These are phyloP conservation scores for Lathyrus oleraceus DNA, from an alignment of 306 rosid genomes.

Conservation along the genomic window DNA sequence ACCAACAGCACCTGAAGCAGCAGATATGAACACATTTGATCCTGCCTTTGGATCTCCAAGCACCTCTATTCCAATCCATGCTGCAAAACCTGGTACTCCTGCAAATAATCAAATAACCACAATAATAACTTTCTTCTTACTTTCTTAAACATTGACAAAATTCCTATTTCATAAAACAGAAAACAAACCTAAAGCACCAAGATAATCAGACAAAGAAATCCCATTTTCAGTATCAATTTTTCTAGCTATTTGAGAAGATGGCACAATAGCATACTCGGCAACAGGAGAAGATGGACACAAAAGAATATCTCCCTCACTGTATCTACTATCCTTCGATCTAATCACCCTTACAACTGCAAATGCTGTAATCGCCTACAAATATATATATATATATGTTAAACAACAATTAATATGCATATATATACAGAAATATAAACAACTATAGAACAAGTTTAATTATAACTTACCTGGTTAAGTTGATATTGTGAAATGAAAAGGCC, in stretches of 20 bases:
- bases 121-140: no score
- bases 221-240: conserved; percentile 46
- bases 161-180: neutral
- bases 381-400: neutral
- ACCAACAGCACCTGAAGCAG: conserved; percentile 69
- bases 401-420: neutral
- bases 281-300: conserved; percentile 34
- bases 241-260: conserved; percentile 34
- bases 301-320: conserved; percentile 46
- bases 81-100: conserved; percentile 70
- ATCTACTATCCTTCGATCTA: conserved; percentile 43
- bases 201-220: conserved; percentile 51
- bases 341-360: conserved; percentile 48
- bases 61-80: conserved; percentile 64
- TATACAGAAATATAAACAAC: neutral
- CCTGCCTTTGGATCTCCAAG: conserved; percentile 55
- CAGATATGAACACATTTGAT: conserved; percentile 60
- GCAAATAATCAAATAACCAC: neutral
- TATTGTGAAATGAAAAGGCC: conserved; percentile 44
- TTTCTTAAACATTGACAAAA: no score
- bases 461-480: conserved; percentile 40
- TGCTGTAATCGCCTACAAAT: conserved; percentile 44
- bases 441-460: neutral
- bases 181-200: conserved; percentile 47
- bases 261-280: conserved; percentile 45